Evolutionary conservation across 1,284 basidiomycete species (phyloP).

Genomic region (Hypsizygus ulmarius): DNA sequence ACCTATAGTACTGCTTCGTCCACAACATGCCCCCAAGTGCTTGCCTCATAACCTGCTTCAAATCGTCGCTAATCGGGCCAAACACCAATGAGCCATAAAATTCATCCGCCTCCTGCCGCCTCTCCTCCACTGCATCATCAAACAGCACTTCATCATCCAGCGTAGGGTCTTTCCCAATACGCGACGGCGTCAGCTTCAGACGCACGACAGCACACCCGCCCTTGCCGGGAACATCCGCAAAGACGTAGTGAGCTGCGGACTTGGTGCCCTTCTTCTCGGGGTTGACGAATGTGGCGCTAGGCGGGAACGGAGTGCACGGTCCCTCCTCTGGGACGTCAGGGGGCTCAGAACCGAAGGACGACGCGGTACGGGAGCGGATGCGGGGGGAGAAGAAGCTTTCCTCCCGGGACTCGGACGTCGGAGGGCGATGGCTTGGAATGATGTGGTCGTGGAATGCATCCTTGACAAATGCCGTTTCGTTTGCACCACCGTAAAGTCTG

Average conservation of each 20-base stretch:
- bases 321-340: slow-evolving; percentile 40
- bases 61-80: slow-evolving; percentile 86
- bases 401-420: slow-evolving; percentile 35
- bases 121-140: slow-evolving; percentile 86
- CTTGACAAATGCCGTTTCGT: slow-evolving; percentile 84
- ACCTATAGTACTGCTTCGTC: slow-evolving; percentile 97
- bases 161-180: slow-evolving; percentile 72
- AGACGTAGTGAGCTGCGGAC: slow-evolving; percentile 87
- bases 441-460: slow-evolving; percentile 99
- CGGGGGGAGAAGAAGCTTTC: slow-evolving; percentile 44
- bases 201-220: slow-evolving; percentile 96
- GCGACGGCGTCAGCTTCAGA: slow-evolving; percentile 84
- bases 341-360: slow-evolving; percentile 36
- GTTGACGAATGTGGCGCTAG: slow-evolving; percentile 69
- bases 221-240: slow-evolving; percentile 82
- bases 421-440: slow-evolving; percentile 79
- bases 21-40: slow-evolving; percentile 98
- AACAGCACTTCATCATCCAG: slow-evolving; percentile 90
- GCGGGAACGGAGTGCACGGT: slow-evolving; percentile 55
- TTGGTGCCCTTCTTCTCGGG: slow-evolving; percentile 90
- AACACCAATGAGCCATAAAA: slow-evolving; percentile 85
- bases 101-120: slow-evolving; percentile 91
- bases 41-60: slow-evolving; percentile 95
- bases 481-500: slow-evolving; percentile 86
- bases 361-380: slow-evolving; percentile 49